Base-by-base conservation (phyloP, 495 filamentous ascomycete species). In the Rhypophila decipiens region DNA sequence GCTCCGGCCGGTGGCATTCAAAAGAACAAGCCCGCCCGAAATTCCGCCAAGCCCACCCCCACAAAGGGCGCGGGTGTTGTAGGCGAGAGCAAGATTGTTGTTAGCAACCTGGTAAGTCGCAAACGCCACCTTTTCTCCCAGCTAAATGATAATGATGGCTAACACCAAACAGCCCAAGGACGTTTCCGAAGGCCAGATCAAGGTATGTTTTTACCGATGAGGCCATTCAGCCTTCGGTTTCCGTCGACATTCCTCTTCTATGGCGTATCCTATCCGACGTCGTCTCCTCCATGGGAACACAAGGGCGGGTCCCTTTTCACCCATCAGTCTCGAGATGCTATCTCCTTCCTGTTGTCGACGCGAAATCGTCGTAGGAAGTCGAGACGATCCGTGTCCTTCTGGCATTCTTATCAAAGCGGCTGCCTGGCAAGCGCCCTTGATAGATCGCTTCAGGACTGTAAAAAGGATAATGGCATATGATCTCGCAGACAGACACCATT, bases 191-290 rank as follows among this genome's bases (percentile, higher is more conserved):
- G 71, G 63, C 68, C 86, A 88, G 82, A 90, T 98, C 75, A 96
- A 97, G 94, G 93, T 98, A 98, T 90, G 93, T 97, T 88, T 82
- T 96, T 87, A 83, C 85, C 75, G 71, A 61, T 70, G 63, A 74
- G 69, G 73, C 69, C 63, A 51, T 50, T 63, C 51, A 57, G 47
- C 70, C 72, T 72, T 68, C 65, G 68, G 74, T 64, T 78, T 71
- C 71, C 55, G 64, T 77, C 74, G 75, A 72, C 67, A 66, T 64
- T 47, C 53, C 44, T 55, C 60, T 68, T 63, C 58, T 65, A 60
- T 70, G 64, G 64, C 64, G 47, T 67, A 64, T 61, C 53, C 49
- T 63, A 61, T 64, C 64, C 59, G 60, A 21, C 22, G 56, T 63
- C 52, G 50, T 64, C 60, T 70, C 66, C 67, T 62, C 67, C 57